A percentile compares a stretch with the other conserved stretches of the same genome.
Evolutionary conservation across 352 stramenopile species (phyloP).

Genomic region (Albugo candida): DNA sequence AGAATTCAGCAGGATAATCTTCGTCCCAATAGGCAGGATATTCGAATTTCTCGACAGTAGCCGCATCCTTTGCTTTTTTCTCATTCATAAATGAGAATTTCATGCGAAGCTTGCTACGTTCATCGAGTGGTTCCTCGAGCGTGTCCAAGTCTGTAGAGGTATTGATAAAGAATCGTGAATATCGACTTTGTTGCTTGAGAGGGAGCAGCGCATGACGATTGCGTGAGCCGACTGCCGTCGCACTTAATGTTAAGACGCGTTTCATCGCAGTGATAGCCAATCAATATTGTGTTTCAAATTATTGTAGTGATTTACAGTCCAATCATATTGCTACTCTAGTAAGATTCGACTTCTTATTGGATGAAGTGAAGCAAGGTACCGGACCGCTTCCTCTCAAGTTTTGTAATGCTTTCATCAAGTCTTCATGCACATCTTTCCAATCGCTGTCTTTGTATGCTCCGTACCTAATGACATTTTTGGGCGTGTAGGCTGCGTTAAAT

Average conservation of each 20-base stretch:
- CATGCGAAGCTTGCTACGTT: slow-evolving; percentile 8
- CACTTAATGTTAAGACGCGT: too few species aligned
- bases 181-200: too few species aligned
- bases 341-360: too few species aligned
- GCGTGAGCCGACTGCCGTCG: too few species aligned
- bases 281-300: too few species aligned
- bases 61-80: not conserved
- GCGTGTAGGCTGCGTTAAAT: slow-evolving; percentile 53
- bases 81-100: slow-evolving; percentile 29
- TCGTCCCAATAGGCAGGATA: slow-evolving; percentile 58
- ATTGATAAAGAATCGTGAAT: too few species aligned
- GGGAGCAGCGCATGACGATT: too few species aligned
- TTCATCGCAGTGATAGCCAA: too few species aligned
- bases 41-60: slow-evolving; percentile 38
- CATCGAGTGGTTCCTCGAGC: not conserved
- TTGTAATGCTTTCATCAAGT: slow-evolving; percentile 36
- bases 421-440: slow-evolving; percentile 43
- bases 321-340: too few species aligned
- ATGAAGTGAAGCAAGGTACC: slow-evolving; percentile 33
- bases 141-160: not conserved
- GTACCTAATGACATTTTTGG: slow-evolving; percentile 24
- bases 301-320: too few species aligned
- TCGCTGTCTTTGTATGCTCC: slow-evolving; percentile 44
- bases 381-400: slow-evolving; percentile 49
- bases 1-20: slow-evolving; percentile 49